Evolutionary conservation across 1,284 basidiomycete species (phyloP).

Genomic region (Ceratobasidium sp.): DNA sequence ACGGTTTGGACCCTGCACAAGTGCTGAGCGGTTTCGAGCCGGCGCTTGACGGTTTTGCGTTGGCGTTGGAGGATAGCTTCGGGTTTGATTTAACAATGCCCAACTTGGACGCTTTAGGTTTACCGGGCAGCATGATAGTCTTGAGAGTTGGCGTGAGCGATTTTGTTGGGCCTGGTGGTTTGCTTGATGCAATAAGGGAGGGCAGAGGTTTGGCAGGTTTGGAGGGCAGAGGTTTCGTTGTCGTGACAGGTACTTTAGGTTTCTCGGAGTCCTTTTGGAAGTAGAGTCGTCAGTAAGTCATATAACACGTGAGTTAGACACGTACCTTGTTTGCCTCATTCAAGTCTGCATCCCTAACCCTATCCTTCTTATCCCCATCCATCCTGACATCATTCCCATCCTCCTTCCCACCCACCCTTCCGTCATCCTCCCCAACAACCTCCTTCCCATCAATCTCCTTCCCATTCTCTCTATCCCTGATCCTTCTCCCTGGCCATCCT

Average conservation of each 20-base stretch:
- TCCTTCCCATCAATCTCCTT: neutral
- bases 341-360: neutral
- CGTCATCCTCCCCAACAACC: neutral
- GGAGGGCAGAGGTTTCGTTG: neutral
- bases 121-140: conserved; percentile 3
- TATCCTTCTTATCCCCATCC: conserved; percentile 26
- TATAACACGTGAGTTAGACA: neutral
- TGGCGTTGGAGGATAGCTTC: neutral
- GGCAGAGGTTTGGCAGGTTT: neutral
- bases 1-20: neutral
- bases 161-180: conserved; percentile 6
- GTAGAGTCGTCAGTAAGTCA: neutral
- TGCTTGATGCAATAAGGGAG: neutral
- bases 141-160: conserved; percentile 26
- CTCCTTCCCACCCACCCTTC: neutral
- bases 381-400: neutral
- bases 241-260: neutral
- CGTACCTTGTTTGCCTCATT: conserved; percentile 9
- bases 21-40: no score
- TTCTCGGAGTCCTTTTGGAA: neutral
- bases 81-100: neutral
- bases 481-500: neutral
- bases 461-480: neutral
- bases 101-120: conserved; percentile 4
- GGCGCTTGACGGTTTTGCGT: no score